These are phyloP conservation scores for Neurospora crassa DNA, from an alignment of 2,329 filamentous ascomycete genomes.

Conservation along the genomic window DNA sequence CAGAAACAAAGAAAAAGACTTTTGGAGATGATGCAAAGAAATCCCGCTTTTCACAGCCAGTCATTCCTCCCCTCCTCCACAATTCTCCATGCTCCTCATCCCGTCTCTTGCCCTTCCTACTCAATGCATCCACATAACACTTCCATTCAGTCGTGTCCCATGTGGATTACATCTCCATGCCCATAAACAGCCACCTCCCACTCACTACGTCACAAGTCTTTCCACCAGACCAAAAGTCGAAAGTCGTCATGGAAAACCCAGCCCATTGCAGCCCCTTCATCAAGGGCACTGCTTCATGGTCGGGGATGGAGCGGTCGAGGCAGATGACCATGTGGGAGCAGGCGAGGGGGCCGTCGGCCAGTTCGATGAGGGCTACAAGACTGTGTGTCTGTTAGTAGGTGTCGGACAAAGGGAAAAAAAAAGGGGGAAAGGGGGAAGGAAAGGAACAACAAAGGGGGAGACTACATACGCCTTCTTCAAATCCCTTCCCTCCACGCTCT, in stretches of 20 bases:
- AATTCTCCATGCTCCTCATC: background rate
- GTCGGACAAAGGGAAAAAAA: background rate
- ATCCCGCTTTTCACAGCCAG: background rate
- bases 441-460: too few species aligned
- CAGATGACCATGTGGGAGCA: constrained; percentile 74
- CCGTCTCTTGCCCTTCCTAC: background rate
- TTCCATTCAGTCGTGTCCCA: background rate
- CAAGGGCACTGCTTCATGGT: constrained; percentile 54
- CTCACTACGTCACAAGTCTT: constrained; percentile 53
- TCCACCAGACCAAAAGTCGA: constrained; percentile 63
- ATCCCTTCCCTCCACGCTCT: constrained; percentile 57
- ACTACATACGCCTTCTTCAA: constrained; percentile 72
- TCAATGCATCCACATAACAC: background rate
- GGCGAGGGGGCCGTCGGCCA: constrained; percentile 66
- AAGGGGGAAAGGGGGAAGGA: background rate
- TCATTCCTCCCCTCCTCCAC: background rate
- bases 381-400: constrained; percentile 32
- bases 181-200: constrained; percentile 74
- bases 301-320: constrained; percentile 61
- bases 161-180: constrained; percentile 63
- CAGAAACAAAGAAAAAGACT: background rate
- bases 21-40: background rate
- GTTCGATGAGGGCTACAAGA: constrained; percentile 82
- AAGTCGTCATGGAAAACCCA: constrained; percentile 73
- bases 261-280: constrained; percentile 87